Evolutionary conservation across 805 yeast genomes (phyloP).

Genomic region (Barnettozyma populi): DNA sequence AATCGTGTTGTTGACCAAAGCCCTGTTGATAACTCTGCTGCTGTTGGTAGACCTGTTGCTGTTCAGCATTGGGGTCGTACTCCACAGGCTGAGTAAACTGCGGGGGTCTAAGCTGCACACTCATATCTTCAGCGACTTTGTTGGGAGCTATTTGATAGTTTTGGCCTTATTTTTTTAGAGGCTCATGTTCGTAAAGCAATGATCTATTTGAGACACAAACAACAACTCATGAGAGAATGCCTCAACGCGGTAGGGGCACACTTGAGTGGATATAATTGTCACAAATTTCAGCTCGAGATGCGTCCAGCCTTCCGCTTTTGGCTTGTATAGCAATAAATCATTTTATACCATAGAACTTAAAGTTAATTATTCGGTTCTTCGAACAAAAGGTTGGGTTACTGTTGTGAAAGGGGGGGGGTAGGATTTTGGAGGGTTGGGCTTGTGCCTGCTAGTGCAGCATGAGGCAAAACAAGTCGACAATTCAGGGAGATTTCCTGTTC

Average conservation of each 20-base stretch:
- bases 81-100: slow-evolving; percentile 22
- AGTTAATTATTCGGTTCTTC: no score
- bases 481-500: neutral
- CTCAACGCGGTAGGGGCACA: neutral
- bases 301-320: no score
- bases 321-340: no score
- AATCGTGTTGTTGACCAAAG: neutral
- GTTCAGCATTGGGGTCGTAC: slow-evolving; percentile 10
- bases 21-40: neutral
- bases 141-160: neutral
- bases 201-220: neutral
- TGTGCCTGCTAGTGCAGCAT: no score
- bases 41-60: neutral
- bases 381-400: no score
- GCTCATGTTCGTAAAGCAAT: no score
- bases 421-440: no score
- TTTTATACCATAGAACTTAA: no score
- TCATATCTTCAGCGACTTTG: neutral
- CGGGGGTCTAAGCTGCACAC: slow-evolving; percentile 2
- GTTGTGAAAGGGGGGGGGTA: no score
- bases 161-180: no score
- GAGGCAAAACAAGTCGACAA: neutral
- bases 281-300: no score
- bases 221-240: neutral
- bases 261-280: no score